Conservation (phyloP, 768 basidiomycete species). For the Pilatotrama ljubarskyi region DNA sequence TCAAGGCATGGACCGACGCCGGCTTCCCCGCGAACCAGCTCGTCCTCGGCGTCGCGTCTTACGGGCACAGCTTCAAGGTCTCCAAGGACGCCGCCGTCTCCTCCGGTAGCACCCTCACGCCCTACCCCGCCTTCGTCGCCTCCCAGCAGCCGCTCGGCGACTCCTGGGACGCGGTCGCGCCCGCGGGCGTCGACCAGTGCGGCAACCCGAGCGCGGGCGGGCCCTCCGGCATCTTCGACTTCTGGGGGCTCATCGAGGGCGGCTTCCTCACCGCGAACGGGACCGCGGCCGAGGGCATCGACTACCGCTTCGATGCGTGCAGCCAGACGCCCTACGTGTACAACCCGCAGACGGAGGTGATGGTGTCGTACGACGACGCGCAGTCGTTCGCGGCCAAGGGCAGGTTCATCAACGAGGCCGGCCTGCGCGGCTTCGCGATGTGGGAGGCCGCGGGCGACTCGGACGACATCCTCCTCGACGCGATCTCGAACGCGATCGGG, state of each 20-base stretch:
- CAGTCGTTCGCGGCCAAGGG: slow-evolving; percentile 42
- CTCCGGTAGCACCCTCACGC: slow-evolving; percentile 35
- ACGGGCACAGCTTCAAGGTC: slow-evolving; percentile 71
- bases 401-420: slow-evolving; percentile 35
- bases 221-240: slow-evolving; percentile 56
- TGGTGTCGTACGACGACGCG: slow-evolving; percentile 39
- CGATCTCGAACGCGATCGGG: slow-evolving; percentile 42
- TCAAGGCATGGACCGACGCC: slow-evolving; percentile 74
- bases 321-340: slow-evolving; percentile 39
- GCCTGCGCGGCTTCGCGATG: slow-evolving; percentile 46
- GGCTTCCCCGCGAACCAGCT: slow-evolving; percentile 78
- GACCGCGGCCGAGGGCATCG: slow-evolving; percentile 47
- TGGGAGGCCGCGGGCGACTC: slow-evolving; percentile 48
- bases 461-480: slow-evolving; percentile 53
- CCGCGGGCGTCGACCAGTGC: slow-evolving; percentile 33
- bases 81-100: slow-evolving; percentile 37
- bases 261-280: slow-evolving; percentile 56
- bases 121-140: slow-evolving; percentile 53
- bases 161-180: slow-evolving; percentile 28
- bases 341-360: slow-evolving; percentile 28
- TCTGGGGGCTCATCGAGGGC: slow-evolving; percentile 56
- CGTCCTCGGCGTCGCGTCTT: slow-evolving; percentile 82
- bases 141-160: slow-evolving; percentile 45
- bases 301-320: slow-evolving; percentile 39
- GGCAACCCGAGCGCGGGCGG: slow-evolving; percentile 38